Base-by-base conservation (phyloP, 768 basidiomycete genomes). In the Tulasnella calospora region DNA sequence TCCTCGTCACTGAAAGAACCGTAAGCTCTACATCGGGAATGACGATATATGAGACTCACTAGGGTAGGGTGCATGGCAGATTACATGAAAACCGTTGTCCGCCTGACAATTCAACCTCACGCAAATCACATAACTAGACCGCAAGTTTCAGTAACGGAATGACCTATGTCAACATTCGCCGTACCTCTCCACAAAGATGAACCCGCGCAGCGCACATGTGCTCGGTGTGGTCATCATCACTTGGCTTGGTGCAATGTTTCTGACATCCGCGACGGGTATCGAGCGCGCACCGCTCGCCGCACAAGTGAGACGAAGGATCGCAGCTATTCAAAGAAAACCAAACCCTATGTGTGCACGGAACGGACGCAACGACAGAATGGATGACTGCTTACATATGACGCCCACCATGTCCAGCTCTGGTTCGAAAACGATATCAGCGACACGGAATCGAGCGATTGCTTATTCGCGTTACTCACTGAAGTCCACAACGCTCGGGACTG, bases 351-450 rank as follows among this genome's bases (percentile, higher is more conserved):
- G 38, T 40, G 30, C 27, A 15, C 3, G 2, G 33, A 35, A 21
- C 27, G 23, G 27, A 10, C 15, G 30, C 38, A 36, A 13, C n/a
- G 1, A 27, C 10, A 40, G 38, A 40, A 40, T 3, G 17, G 44
- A 30, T 67, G 44, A 73, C 41, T 17, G 80, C 87, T 72, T 82
- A 90, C 90, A 89, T 85, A 79, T 91, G 90, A 12, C 83, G 84
- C 19, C 88, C 89, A n/a, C 86, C 82, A 79, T 91, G 90, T 0
- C 90, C 90, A 36, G 89, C 90, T 30, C 90, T 90, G n/a, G 46
- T 23, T 27, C 0, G 0, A n/a, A 47, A 30, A 38, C 46, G 35
- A 12, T 35, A 38, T 46, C 23, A 30, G 57, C 15, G 13, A 44
- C 17, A 44, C 17, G 44, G 44, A 17, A 35, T 0, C 51, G 12